Conservation (phyloP, 169 alveolate species). For the Plasmodium yoelii region DNA sequence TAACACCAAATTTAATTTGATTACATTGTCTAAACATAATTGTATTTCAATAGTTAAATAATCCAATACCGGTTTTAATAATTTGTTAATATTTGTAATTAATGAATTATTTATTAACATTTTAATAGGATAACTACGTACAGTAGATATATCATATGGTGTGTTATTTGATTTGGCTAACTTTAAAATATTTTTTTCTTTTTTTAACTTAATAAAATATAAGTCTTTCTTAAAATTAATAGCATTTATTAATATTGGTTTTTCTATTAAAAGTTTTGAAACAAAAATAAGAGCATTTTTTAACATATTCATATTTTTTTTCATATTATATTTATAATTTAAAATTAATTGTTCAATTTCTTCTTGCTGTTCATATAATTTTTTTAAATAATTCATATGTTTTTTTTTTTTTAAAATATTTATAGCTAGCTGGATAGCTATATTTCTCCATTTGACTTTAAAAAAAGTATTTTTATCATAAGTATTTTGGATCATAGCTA, state of each 20-base stretch:
- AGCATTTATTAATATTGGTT: conserved; percentile 78
- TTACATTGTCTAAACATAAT: conserved; percentile 20
- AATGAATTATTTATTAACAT: not conserved
- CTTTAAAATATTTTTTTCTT: conserved; percentile 31
- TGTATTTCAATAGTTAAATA: conserved; percentile 26
- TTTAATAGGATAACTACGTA: conserved; percentile 18
- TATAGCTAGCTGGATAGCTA: conserved; percentile 70
- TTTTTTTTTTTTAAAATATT: conserved; percentile 77
- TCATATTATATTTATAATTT: conserved; percentile 58
- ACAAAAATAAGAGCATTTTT: conserved; percentile 75
- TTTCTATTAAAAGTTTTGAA: conserved; percentile 74
- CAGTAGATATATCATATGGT: conserved; percentile 31
- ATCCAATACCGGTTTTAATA: conserved; percentile 11
- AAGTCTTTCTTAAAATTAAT: conserved; percentile 61
- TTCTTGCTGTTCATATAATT: conserved; percentile 80
- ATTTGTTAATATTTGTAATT: conserved; percentile 1
- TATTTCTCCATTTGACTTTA: conserved; percentile 71
- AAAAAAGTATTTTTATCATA: conserved; percentile 59
- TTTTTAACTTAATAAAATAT: conserved; percentile 22
- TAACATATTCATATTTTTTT: conserved; percentile 65
- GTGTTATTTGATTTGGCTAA: not conserved
- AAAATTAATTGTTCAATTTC: conserved; percentile 78
- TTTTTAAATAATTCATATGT: conserved; percentile 79
- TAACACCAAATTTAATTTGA: conserved; percentile 26
- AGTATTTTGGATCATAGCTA: not conserved